Evolutionary conservation across 2,329 filamentous ascomycete species (phyloP).

Genomic region (Botryotinia globosa): DNA sequence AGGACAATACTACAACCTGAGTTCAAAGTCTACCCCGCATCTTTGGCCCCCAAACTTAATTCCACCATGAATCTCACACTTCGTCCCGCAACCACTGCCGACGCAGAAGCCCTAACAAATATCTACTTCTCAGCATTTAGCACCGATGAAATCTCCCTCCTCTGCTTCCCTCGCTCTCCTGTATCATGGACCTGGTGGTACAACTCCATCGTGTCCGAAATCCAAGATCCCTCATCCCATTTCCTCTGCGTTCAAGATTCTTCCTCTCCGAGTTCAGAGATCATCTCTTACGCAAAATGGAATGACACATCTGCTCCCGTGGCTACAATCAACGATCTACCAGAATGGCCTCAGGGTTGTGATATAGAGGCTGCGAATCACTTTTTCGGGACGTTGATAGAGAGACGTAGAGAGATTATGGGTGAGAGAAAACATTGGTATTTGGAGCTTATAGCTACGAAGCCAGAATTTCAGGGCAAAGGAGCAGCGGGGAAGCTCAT

Average conservation of each 20-base stretch:
- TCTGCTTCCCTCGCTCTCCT: conserved; percentile 40
- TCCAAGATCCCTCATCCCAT: conserved; percentile 42
- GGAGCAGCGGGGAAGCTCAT: conserved; percentile 47
- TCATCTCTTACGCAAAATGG: conserved; percentile 52
- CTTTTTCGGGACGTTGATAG: conserved; percentile 44
- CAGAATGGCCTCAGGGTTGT: conserved; percentile 43
- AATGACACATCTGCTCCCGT: conserved; percentile 32
- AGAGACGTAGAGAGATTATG: conserved; percentile 42
- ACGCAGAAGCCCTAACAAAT: conserved; percentile 43
- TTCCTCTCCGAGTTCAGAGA: conserved; percentile 24
- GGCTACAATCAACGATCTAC: conserved; percentile 33
- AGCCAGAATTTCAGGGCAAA: conserved; percentile 44
- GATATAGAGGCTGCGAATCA: conserved; percentile 40
- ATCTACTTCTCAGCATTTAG: conserved; percentile 49
- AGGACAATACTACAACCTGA: not conserved
- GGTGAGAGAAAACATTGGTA: conserved; percentile 47
- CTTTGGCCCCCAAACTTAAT: not conserved
- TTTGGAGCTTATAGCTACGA: conserved; percentile 48
- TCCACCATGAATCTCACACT: conserved; percentile 35
- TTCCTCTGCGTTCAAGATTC: conserved; percentile 44
- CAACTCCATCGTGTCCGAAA: conserved; percentile 40
- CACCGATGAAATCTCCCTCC: conserved; percentile 40
- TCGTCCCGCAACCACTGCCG: conserved; percentile 43
- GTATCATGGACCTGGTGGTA: conserved; percentile 41
- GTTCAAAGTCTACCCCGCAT: not conserved